Evolutionary conservation across 2,329 filamentous ascomycete species (phyloP), one percentile per base, ranked within the genome.

Genomic region (Fusarium concolor): DNA sequence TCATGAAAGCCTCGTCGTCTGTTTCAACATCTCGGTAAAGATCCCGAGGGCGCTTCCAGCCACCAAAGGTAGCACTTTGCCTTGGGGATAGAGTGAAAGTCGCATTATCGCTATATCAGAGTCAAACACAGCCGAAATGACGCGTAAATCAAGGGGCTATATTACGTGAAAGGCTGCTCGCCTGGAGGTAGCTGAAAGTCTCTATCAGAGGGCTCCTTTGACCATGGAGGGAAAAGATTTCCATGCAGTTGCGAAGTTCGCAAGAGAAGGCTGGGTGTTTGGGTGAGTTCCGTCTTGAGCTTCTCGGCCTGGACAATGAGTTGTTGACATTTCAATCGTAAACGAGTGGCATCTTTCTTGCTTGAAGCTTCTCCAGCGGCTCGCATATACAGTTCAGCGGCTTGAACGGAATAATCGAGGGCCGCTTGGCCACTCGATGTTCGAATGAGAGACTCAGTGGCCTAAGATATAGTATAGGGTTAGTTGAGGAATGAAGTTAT

Each of bases 161-260:
- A 69, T 69, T 84, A 93, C 92, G 80, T 85, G 76, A 90, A 97
- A n/a, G 80, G 76, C 9, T 79, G 77, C 38, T 82, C 81, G n/a
- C 82, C 83, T 5, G 83, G 76, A 8, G 76, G 70, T 28, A 84
- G 77, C 31, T 83, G 78, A 70, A 97, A 97, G 29, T 91, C 87
- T 6, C 84, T 77, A 1, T 85, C 77, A 5, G 78, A 76, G 2
- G 92, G 90, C 28, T 88, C 82, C 3, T 79, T 79, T n/a, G 86
- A 86, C 96, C 96, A 99, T 0, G 92, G 93, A 12, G 92, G 93
- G 70, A 97, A 98, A 20, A 91, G 85, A 73, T 89, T 91, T 1
- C 91, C 93, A 75, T 97, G 93, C 20, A 99, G 84, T 56, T 89
- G 90, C 6, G 94, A 96, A 5, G 90, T 89, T 74, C 90, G 89